These are phyloP conservation scores for Dianthus caryophyllus DNA, from an alignment of 148 eudicot genomes.

Conservation along the genomic window DNA sequence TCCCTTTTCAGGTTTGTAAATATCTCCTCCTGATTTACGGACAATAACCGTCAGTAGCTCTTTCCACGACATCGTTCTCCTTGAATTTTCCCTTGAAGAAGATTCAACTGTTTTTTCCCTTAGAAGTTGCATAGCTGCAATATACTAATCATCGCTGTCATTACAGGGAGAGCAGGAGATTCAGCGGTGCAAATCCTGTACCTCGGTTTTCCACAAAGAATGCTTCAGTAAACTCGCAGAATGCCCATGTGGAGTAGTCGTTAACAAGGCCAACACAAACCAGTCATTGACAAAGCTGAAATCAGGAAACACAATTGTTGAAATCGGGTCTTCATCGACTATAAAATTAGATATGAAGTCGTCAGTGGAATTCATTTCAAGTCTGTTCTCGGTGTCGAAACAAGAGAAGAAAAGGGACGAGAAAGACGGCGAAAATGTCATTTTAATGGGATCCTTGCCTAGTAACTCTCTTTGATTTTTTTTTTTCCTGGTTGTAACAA, in stretches of 20 bases:
- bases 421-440: slow-evolving; percentile 39
- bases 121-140: not conserved
- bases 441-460: slow-evolving; percentile 81
- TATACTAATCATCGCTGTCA: slow-evolving; percentile 3
- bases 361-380: slow-evolving; percentile 45
- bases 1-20: slow-evolving; percentile 78
- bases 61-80: not conserved
- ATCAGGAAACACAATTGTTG: slow-evolving; percentile 11
- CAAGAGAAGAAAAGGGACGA: slow-evolving; percentile 31
- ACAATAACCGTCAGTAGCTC: not conserved
- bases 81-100: too few species aligned
- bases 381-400: slow-evolving; percentile 45
- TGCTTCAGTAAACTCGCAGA: slow-evolving; percentile 54
- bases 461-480: slow-evolving; percentile 45
- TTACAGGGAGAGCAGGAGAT: slow-evolving; percentile 54
- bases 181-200: slow-evolving; percentile 61
- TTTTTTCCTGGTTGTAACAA: not conserved
- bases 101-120: not conserved
- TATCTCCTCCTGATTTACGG: not conserved
- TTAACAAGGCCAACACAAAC: slow-evolving; percentile 26
- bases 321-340: slow-evolving; percentile 24
- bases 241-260: slow-evolving; percentile 63
- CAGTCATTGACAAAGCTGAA: slow-evolving; percentile 18
- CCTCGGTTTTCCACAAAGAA: slow-evolving; percentile 55
- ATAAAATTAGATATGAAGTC: slow-evolving; percentile 41